phyloP scores from a whole-genome alignment of 495 filamentous ascomycete genomes.

The Tuber melanosporum region DNA sequence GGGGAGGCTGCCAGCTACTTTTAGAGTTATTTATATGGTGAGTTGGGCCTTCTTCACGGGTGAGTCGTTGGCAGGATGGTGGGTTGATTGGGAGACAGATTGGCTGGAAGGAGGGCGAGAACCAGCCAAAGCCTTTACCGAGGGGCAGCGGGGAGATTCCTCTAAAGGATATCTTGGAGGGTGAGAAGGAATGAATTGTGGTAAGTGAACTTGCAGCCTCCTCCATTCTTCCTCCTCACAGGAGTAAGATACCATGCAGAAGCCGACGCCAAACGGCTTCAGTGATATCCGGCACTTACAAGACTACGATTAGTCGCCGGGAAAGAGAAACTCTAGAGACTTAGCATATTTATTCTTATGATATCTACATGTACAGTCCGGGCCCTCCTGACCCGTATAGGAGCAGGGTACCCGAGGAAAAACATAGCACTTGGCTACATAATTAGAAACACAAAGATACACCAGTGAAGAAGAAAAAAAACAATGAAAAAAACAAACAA shows the following conservation, averaged over 20 bases:
- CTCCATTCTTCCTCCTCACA: neutral
- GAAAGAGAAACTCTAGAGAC: neutral
- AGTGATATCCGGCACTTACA: neutral
- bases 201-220: neutral
- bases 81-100: conserved; percentile 57
- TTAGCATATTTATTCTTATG: neutral
- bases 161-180: conserved; percentile 73
- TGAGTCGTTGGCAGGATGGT: conserved; percentile 45
- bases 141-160: conserved; percentile 77
- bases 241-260: neutral
- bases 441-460: neutral
- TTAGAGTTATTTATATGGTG: conserved; percentile 45
- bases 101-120: conserved; percentile 83
- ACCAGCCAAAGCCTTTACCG: conserved; percentile 69
- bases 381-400: neutral
- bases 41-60: neutral
- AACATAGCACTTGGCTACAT: neutral
- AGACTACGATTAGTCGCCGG: neutral
- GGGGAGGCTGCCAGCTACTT: conserved; percentile 49
- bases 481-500: neutral
- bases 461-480: neutral
- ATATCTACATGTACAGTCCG: neutral
- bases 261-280: neutral
- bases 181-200: conserved; percentile 40
- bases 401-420: neutral